A percentile compares a stretch with the other conserved stretches of the same genome.
These are phyloP conservation scores for Aphanomyces stellatus DNA, from an alignment of 352 stramenopile genomes.

Conservation along the genomic window DNA sequence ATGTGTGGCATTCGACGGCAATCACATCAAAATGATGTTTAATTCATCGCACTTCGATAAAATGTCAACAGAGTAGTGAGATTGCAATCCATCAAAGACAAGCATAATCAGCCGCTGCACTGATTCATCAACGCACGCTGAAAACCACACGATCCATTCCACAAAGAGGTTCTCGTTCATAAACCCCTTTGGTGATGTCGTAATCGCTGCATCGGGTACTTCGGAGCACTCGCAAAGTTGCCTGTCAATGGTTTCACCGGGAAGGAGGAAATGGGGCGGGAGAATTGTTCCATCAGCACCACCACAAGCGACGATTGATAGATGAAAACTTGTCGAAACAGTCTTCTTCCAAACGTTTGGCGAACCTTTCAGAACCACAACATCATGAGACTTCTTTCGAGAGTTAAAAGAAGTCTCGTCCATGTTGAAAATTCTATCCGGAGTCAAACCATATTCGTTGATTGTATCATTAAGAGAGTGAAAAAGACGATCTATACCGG, in stretches of 20 bases:
- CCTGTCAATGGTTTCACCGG: slow-evolving; percentile 11
- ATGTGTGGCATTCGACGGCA: slow-evolving; percentile 1
- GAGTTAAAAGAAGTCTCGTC: slow-evolving; percentile 26
- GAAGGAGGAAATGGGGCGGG: slow-evolving; percentile 20
- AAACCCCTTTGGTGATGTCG: slow-evolving; percentile 22
- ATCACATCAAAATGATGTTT: background rate
- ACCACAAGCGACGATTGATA: slow-evolving; percentile 24
- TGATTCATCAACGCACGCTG: background rate
- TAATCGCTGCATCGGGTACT: slow-evolving; percentile 2
- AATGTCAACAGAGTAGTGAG: slow-evolving; percentile 1
- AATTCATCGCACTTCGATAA: background rate
- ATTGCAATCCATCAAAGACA: background rate
- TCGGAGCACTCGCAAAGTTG: background rate
- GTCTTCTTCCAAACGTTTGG: slow-evolving; percentile 24
- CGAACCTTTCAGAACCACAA: slow-evolving; percentile 24
- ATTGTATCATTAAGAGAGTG: slow-evolving; percentile 13
- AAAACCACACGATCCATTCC: background rate
- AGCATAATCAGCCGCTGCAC: background rate
- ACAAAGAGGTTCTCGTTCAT: slow-evolving; percentile 5
- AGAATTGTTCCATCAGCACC: slow-evolving; percentile 21
- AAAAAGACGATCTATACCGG: slow-evolving; percentile 16
- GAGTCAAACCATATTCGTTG: slow-evolving; percentile 15
- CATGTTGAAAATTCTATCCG: slow-evolving; percentile 24
- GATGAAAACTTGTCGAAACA: slow-evolving; percentile 22
- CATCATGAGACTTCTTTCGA: slow-evolving; percentile 5